Evolutionary conservation across 306 rosid genomes (phyloP).

Genomic region (Gillenia trifoliata): DNA sequence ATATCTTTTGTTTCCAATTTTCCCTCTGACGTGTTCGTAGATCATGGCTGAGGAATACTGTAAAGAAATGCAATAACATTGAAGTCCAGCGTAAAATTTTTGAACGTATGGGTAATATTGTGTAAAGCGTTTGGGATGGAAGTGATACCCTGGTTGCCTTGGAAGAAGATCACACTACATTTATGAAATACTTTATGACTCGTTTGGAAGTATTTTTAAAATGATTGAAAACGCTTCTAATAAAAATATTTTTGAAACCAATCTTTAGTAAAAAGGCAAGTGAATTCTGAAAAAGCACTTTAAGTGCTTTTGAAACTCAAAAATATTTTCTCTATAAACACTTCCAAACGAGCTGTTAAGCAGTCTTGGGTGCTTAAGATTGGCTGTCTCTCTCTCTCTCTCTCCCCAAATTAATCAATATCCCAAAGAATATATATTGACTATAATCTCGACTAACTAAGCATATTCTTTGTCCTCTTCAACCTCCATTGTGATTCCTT

Average conservation of each 20-base stretch:
- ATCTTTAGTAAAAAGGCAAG: too few relatives aligned
- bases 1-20: constrained; percentile 68
- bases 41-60: constrained; percentile 83
- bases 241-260: too few relatives aligned
- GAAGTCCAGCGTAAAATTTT: constrained; percentile 82
- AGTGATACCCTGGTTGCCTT: constrained; percentile 38
- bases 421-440: too few relatives aligned
- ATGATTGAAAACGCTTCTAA: too few relatives aligned
- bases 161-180: constrained; percentile 77
- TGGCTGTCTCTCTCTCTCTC: constrained; percentile 58
- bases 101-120: constrained; percentile 65
- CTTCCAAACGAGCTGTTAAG: too few relatives aligned
- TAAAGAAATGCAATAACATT: constrained; percentile 63
- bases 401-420: too few relatives aligned
- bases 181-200: constrained; percentile 89
- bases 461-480: background rate
- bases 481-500: background rate
- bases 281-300: too few relatives aligned
- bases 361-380: constrained; percentile 82
- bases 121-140: constrained; percentile 66
- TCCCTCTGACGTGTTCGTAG: constrained; percentile 93
- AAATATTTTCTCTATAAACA: too few relatives aligned
- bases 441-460: background rate
- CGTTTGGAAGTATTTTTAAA: too few relatives aligned
- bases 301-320: too few relatives aligned